Conservation (phyloP, 352 stramenopile species). For the Peronospora belbahrii region DNA sequence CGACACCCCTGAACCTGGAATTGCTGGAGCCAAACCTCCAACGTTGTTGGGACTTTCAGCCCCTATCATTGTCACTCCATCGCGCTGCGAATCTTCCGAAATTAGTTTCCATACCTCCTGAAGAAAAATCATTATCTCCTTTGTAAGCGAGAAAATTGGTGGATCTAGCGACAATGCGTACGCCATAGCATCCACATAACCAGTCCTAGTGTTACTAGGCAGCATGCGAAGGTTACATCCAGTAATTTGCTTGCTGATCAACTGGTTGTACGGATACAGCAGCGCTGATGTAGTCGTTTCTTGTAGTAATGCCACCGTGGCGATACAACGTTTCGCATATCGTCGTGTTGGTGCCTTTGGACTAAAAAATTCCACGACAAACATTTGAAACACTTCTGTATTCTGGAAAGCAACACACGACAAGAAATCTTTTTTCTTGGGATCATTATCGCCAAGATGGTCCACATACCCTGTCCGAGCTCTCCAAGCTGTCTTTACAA, state of each 20-base stretch:
- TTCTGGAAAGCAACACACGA: slow-evolving; percentile 76
- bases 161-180: slow-evolving; percentile 66
- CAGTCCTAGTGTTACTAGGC: slow-evolving; percentile 53
- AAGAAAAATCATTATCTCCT: slow-evolving; percentile 80
- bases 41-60: slow-evolving; percentile 18
- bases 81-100: slow-evolving; percentile 51
- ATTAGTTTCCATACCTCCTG: slow-evolving; percentile 83
- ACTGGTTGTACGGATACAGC: slow-evolving; percentile 75
- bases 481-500: slow-evolving; percentile 50
- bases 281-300: slow-evolving; percentile 55
- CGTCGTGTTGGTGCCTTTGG: slow-evolving; percentile 54
- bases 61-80: slow-evolving; percentile 20
- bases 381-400: slow-evolving; percentile 80
- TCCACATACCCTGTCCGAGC: slow-evolving; percentile 35
- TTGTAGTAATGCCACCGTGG: slow-evolving; percentile 44
- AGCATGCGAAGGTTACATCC: slow-evolving; percentile 70
- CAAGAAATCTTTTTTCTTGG: slow-evolving; percentile 52
- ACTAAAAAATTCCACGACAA: slow-evolving; percentile 84
- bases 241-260: slow-evolving; percentile 83
- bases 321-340: slow-evolving; percentile 70
- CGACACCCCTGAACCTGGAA: slow-evolving; percentile 36
- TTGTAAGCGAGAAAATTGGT: slow-evolving; percentile 75
- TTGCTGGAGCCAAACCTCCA: slow-evolving; percentile 20
- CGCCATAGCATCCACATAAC: slow-evolving; percentile 83
- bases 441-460: slow-evolving; percentile 23